A percentile compares a stretch with the other conserved stretches of the same genome.
These are phyloP conservation scores for Fusarium sp. DNA, from an alignment of 2,329 filamentous ascomycete genomes.

Conservation along the genomic window DNA sequence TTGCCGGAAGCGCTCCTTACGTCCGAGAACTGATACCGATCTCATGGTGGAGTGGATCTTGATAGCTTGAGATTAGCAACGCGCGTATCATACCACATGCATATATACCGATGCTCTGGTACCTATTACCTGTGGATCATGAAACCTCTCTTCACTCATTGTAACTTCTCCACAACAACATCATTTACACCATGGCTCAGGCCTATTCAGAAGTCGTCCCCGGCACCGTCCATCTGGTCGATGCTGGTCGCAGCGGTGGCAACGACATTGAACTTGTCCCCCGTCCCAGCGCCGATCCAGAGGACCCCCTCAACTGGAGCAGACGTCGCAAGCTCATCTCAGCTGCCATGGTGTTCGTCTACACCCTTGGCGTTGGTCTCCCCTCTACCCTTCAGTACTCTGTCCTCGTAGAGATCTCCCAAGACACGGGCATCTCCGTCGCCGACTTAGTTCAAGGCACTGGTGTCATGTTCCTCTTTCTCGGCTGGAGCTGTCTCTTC, in stretches of 20 bases:
- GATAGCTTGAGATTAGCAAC: background rate
- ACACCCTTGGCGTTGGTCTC: background rate
- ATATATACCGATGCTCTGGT: background rate
- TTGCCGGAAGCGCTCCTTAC: background rate
- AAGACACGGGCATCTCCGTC: background rate
- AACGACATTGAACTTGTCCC: constrained; percentile 3
- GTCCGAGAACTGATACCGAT: background rate
- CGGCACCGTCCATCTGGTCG: background rate
- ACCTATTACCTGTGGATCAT: fast-evolving
- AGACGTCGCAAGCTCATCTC: background rate
- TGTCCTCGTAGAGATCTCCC: background rate
- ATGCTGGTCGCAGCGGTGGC: background rate
- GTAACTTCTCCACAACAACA: background rate
- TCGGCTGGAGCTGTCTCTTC: background rate
- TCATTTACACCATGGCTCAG: background rate
- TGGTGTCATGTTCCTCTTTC: background rate
- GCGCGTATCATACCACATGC: background rate
- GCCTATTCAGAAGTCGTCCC: background rate
- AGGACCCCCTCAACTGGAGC: constrained; percentile 2
- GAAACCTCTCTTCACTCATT: background rate
- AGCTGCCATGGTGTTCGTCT: background rate
- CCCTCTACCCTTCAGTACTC: background rate
- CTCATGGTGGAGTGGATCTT: background rate
- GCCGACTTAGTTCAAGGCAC: background rate
- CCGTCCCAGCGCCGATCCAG: background rate